Conservation (phyloP, 2,329 filamentous ascomycete species). For the Teratosphaeria viscida region DNA sequence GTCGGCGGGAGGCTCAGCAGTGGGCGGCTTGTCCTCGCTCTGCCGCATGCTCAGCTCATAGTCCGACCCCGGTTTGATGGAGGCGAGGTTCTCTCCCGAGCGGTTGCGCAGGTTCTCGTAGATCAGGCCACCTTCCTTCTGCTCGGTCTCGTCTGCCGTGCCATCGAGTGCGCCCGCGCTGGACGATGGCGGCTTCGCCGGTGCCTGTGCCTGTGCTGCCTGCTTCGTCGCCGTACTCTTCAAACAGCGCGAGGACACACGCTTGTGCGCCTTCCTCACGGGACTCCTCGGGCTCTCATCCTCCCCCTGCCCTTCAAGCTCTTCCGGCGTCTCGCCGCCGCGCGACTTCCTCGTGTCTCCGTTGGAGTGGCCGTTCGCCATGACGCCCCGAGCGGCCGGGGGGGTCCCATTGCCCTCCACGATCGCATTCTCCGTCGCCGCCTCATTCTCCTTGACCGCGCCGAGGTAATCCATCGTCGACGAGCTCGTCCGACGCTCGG, state of each 20-base stretch:
- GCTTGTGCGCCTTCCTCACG: slow-evolving; percentile 18
- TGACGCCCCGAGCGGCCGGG: neutral
- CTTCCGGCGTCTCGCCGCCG: slow-evolving; percentile 8
- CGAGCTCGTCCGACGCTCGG: slow-evolving; percentile 9
- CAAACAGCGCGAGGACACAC: slow-evolving; percentile 15
- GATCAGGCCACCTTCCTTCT: slow-evolving; percentile 20
- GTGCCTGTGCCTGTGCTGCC: slow-evolving; percentile 1
- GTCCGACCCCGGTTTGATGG: slow-evolving; percentile 13
- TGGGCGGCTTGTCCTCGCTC: slow-evolving; percentile 23
- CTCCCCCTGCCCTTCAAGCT: slow-evolving; percentile 19
- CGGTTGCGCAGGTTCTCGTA: slow-evolving; percentile 36
- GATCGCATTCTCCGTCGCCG: slow-evolving; percentile 7
- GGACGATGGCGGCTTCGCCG: neutral
- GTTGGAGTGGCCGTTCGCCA: neutral
- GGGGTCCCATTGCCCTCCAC: slow-evolving; percentile 12
- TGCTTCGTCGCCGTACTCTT: slow-evolving; percentile 11
- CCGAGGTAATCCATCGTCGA: slow-evolving; percentile 3
- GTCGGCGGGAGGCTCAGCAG: slow-evolving; percentile 12
- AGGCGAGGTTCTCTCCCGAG: slow-evolving; percentile 33
- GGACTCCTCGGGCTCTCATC: slow-evolving; percentile 21
- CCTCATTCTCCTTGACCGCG: slow-evolving; percentile 9
- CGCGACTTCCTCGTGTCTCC: neutral
- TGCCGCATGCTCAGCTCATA: slow-evolving; percentile 18
- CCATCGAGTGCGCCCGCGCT: neutral
- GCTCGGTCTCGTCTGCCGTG: neutral